Evolutionary conservation across 2,329 filamentous ascomycete species (phyloP).

Genomic region (Decorospora gaudefroyi): DNA sequence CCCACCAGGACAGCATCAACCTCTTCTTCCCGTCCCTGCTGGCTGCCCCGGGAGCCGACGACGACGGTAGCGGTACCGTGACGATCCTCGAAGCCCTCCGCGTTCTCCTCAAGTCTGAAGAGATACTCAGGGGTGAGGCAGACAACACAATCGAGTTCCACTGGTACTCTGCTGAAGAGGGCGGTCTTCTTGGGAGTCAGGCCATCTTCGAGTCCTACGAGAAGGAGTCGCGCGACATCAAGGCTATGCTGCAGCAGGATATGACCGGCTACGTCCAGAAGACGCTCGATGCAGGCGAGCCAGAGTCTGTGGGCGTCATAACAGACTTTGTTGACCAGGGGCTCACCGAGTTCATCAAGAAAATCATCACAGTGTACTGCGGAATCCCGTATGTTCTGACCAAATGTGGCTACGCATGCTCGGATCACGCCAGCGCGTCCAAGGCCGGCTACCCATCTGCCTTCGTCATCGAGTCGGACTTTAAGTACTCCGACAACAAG

Average conservation of each 20-base stretch:
- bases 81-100: constrained; percentile 92
- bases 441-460: constrained; percentile 76
- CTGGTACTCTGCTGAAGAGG: constrained; percentile 93
- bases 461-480: constrained; percentile 76
- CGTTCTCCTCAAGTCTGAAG: constrained; percentile 73
- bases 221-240: constrained; percentile 72
- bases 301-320: constrained; percentile 88
- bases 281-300: constrained; percentile 78
- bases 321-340: constrained; percentile 84
- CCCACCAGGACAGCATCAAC: constrained; percentile 84
- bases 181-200: constrained; percentile 83
- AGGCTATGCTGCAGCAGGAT: constrained; percentile 97
- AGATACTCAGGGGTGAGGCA: constrained; percentile 71
- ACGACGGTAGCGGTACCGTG: constrained; percentile 90
- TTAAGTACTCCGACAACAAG: constrained; percentile 66
- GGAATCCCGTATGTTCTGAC: constrained; percentile 84
- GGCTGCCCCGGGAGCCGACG: constrained; percentile 88
- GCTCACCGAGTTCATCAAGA: constrained; percentile 88
- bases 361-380: constrained; percentile 84
- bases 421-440: constrained; percentile 72
- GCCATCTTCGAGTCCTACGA: constrained; percentile 86
- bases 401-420: constrained; percentile 85
- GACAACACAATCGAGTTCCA: constrained; percentile 93
- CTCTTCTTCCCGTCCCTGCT: constrained; percentile 83
- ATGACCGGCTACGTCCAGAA: constrained; percentile 85